Base-by-base conservation (phyloP, 2,329 filamentous ascomycete genomes). In the Tricladium varicosporioides region DNA sequence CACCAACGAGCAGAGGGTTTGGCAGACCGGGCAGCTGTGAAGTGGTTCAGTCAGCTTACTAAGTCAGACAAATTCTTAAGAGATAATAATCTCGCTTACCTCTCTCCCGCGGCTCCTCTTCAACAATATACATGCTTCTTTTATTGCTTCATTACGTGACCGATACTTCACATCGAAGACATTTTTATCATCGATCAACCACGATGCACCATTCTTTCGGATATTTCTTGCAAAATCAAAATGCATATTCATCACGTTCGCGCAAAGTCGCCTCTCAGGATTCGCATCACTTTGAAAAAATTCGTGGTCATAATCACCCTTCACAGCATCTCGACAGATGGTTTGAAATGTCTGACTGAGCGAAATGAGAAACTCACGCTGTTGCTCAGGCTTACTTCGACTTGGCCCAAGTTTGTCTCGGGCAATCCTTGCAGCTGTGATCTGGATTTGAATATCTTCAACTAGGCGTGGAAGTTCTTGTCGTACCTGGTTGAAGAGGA, bases 401-500 rank as follows among this genome's bases (percentile, higher is more conserved):
- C 76, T 71, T 0, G 71, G 69, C 0, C 84, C 84, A 0, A 87
- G 72, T 5, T 70, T 68, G 1, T 71, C 54, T 1, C 87, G 68
- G 0, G 66, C 67, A 0, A 60, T 57, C 5, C 73, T 63, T 50
- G 75, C 78, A 0, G 68, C 63, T 0, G 54, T 22, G 0, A 76
- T 69, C 13, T 71, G 69, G 0, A 33, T 13, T 5, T 73, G 69
- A 5, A 81, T 74, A 0, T 80, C 77, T 0, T 60, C 49, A 10
- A 76, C 68, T 8, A 40, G 33, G 9, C 33, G 8, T 40, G 11
- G 79, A 60, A 64, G 50, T 63, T 60, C 14, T 64, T 11, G 36
- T 70, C 58, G 14, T 63, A 50, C 68, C 51, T 75, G 70, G 9
- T 67, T 76, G 53, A 72, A 70, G 2, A 73, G 68, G 60, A 80